These are phyloP conservation scores for Bonia amplexicaulis DNA, from an alignment of 176 grass and related monocot species.

Conservation along the genomic window DNA sequence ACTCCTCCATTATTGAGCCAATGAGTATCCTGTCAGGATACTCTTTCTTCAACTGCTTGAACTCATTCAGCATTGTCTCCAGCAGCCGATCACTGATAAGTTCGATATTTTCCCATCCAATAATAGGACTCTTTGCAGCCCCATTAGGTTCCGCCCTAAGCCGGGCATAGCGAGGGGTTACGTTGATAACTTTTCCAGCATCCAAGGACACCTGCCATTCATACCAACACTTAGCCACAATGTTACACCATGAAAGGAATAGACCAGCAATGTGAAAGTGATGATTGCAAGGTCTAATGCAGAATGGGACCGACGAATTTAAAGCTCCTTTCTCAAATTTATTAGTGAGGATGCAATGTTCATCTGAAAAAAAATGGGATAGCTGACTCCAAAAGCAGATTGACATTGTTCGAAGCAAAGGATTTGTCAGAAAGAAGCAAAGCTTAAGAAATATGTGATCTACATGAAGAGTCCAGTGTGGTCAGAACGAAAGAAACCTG, in stretches of 20 bases:
- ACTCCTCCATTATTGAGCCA: constrained; percentile 99
- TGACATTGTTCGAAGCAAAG: not conserved
- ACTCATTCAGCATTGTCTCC: constrained; percentile 84
- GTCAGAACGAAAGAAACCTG: not conserved
- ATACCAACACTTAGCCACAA: constrained; percentile 19
- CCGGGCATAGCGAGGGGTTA: constrained; percentile 87
- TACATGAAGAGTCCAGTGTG: not conserved
- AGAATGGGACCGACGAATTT: not conserved
- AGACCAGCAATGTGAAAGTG: constrained; percentile 11
- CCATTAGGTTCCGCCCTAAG: constrained; percentile 83
- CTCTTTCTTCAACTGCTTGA: constrained; percentile 89
- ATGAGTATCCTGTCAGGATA: constrained; percentile 94
- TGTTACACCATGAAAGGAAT: not conserved
- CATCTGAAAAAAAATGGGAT: not conserved
- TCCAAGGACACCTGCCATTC: constrained; percentile 77
- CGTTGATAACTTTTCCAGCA: constrained; percentile 91
- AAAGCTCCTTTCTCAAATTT: not conserved
- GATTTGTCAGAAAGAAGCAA: not conserved
- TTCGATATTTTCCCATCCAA: constrained; percentile 98
- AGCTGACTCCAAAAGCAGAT: constrained; percentile 1
- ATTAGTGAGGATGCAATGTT: not conserved
- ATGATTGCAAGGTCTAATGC: not conserved
- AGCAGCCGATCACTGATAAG: constrained; percentile 95
- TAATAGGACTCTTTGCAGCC: constrained; percentile 66
- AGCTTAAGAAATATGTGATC: not conserved